Evolutionary conservation across 2,329 filamentous ascomycete genomes (phyloP).

Genomic region (Apiospora saccharicola): DNA sequence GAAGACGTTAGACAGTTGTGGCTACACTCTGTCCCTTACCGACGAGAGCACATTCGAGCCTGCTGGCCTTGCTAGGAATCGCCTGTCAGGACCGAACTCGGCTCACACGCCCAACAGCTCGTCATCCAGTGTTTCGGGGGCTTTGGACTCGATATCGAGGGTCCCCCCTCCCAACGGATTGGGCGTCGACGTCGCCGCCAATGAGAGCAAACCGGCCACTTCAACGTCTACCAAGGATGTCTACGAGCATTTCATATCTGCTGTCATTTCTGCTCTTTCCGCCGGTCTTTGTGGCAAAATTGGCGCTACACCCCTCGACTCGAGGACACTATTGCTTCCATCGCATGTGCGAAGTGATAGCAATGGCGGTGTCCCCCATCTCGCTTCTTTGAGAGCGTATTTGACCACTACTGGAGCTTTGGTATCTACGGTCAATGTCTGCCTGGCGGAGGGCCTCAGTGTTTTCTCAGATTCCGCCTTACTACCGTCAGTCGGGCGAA

Average conservation of each 20-base stretch:
- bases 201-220: constrained; percentile 45
- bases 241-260: constrained; percentile 62
- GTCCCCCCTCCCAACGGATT: background rate
- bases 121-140: constrained; percentile 48
- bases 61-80: constrained; percentile 54
- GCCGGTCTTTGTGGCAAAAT: constrained; percentile 56
- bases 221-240: constrained; percentile 51
- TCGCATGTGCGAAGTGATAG: constrained; percentile 42
- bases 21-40: constrained; percentile 51
- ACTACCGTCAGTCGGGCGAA: constrained; percentile 49
- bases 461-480: constrained; percentile 54
- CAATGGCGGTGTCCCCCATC: constrained; percentile 42
- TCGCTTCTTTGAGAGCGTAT: constrained; percentile 61
- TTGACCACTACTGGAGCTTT: constrained; percentile 64
- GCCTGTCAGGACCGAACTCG: constrained; percentile 47
- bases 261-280: constrained; percentile 59
- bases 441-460: constrained; percentile 55
- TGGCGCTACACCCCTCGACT: constrained; percentile 60
- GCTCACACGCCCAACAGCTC: constrained; percentile 56
- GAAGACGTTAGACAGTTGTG: constrained; percentile 51
- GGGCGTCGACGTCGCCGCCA: constrained; percentile 29
- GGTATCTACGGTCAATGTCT: constrained; percentile 57
- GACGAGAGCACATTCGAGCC: constrained; percentile 62
- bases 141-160: constrained; percentile 1
- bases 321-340: constrained; percentile 57